These are phyloP conservation scores for Aspergillus coremiiformis DNA, from an alignment of 495 filamentous ascomycete species.

Conservation along the genomic window DNA sequence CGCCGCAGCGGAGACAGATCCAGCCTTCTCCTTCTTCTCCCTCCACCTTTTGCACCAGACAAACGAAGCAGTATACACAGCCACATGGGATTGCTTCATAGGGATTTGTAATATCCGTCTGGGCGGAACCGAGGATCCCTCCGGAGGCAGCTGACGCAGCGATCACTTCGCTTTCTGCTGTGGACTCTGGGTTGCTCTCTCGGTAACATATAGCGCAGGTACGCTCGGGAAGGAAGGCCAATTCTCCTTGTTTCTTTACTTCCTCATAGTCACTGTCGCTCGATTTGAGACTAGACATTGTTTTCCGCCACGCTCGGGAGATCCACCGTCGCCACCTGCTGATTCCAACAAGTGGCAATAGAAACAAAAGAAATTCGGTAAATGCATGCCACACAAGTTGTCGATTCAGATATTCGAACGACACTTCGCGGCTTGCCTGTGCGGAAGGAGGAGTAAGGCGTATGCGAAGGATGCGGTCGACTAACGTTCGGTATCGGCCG, in stretches of 20 bases:
- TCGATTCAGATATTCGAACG: conserved; percentile 94
- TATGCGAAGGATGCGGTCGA: conserved; percentile 80
- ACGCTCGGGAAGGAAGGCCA: conserved; percentile 78
- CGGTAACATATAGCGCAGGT: conserved; percentile 98
- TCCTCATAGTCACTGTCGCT: conserved; percentile 41
- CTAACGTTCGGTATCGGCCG: conserved; percentile 81
- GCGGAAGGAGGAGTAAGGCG: conserved; percentile 75
- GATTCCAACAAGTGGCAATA: conserved; percentile 89
- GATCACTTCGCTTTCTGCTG: conserved; percentile 61
- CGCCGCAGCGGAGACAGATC: conserved; percentile 87
- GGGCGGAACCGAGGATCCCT: conserved; percentile 76
- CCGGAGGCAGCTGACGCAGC: conserved; percentile 53
- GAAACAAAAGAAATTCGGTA: conserved; percentile 93
- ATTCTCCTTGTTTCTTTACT: conserved; percentile 57
- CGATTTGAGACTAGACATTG: conserved; percentile 53
- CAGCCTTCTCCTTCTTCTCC: conserved; percentile 94
- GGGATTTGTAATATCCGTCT: conserved; percentile 93
- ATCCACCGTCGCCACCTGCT: conserved; percentile 89
- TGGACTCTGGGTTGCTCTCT: conserved; percentile 68
- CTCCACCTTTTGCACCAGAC: conserved; percentile 81
- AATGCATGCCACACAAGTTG: conserved; percentile 99
- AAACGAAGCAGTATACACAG: conserved; percentile 96
- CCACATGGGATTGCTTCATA: conserved; percentile 90
- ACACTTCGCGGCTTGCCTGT: conserved; percentile 81
- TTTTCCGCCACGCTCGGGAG: conserved; percentile 70